Base-by-base conservation (phyloP, 148 eudicot genomes). In the Chenopodium album region DNA sequence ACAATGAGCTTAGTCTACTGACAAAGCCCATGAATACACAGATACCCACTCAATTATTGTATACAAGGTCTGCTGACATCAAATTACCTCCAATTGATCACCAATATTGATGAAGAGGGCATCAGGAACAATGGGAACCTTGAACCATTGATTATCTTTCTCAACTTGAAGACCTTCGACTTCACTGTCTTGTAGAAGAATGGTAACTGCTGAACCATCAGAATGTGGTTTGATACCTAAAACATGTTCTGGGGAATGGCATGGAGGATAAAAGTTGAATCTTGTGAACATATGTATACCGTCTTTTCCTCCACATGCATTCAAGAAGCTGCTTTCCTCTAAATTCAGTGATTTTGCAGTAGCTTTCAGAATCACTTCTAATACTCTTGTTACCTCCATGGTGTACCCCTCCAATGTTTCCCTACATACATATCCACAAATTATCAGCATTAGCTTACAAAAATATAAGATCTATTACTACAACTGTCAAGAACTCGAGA, bases 161-260 rank as follows among this genome's bases (percentile, higher is more conserved):
- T 77, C 68, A 17, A 90, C 41, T 70, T 88, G 90, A 70, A 90
- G 92, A 28, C 92, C 92, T 84, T 85, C 87, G 8, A 88, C 89
- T 75, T 87, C 67, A 37, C 82, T 46, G 76, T 90, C 92, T 77
- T 85, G 90, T 22, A 90, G 54, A 7, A 90, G 87, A 59, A 90
- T 12, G 4, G 92, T 90, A 37, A 88, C 34, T 1, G 79, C 81
- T 0, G 90, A 81, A 22, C 85, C 89, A 85, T 90, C 92, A 0
- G 90, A 81, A 74, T 90, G 92, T 19, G 90, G 84, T 78, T 84
- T 87, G 62, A 87, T 26, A 0, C 92, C 92, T 0, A 81, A 66
- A 31, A 84, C 85, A 4, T 34, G 78, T 28, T 85, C 88, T 0
- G 89, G 89, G 41, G 73, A 44, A 44, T 85, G 77, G 73, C 92